Evolutionary conservation across 1,139 yeast species (phyloP), one percentile per base, ranked within the genome.

Genomic region (Yamadazyma taylorii): DNA sequence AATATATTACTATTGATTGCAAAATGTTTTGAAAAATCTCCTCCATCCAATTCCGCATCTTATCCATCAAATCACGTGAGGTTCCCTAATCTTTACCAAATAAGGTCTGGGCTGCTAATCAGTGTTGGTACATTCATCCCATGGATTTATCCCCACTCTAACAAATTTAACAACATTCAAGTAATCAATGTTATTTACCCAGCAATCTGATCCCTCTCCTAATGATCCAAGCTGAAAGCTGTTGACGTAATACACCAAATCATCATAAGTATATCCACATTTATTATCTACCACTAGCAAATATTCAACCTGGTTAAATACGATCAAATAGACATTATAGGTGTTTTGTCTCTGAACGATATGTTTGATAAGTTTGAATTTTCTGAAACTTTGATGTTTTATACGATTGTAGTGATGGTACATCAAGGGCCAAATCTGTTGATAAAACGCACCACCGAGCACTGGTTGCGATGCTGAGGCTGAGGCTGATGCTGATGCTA

Each of bases 191-290:
- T 30, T n/a, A 15, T 25, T 38, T 30, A 45, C 38, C 51, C 51
- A 48, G 19, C 36, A 34, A 15, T 29, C 41, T 16, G 21, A 21
- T 14, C 11, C 14, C 29, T 37, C 33, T 11, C 32, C 32, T 21
- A 38, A 39, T 14, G 39, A 36, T 8, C 24, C 17, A 3, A 41
- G 24, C 27, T 47, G 41, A 25, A 36, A 30, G 11, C 31, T 39
- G 24, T 44, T 43, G 12, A 47, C 17, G 49, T 50, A 48, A 13
- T 33, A 32, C 9, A 38, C 37, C 15, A 47, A 22, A 16, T 42
- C 40, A 8, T 27, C 25, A 1, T 28, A 7, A 9, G 31, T 32
- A 11, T 30, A 35, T 10, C 32, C 41, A 3, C 30, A 7, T 3
- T 33, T 34, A n/a, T 24, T 30, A 14, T 46, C 47, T 2, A 41